Evolutionary conservation across 2,329 filamentous ascomycete genomes (phyloP), one percentile per base, ranked within the genome.

Genomic region (Penicillium thymicola): DNA sequence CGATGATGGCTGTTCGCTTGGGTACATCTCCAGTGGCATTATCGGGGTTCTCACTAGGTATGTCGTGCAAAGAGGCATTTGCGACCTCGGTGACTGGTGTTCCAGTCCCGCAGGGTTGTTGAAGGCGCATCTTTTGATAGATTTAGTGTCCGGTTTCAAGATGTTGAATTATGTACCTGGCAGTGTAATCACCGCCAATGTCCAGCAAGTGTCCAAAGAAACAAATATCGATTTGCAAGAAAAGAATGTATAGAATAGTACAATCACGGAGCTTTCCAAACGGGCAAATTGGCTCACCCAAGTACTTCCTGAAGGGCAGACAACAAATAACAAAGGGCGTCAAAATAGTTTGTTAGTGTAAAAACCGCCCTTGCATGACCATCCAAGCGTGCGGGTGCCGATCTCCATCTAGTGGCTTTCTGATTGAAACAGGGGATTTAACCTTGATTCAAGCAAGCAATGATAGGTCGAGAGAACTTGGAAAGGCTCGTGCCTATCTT

Each of bases 1-100:
- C 66, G 47, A 69, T 60, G 48, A 69, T 66, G 49, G 66, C 66
- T 46, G 60, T 59, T 6, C 53, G 57, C 52, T 62, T 58, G 5
- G 61, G 58, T 9, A 41, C 47, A 50, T 62, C 49, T 5, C 51
- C 44, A 0, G 36, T 38, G 8, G 36, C 27, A 21, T 54, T 49
- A 13, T 52, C 41, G 21, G 45, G 23, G 21, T 34, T 16, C 0
- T 43, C 34, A 21, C 8, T 30, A 23, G 28, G n/a, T 10, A 32
- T 21, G 30, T 61, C 51, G 6, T 54, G 30, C 40, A 49, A 34
- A 25, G 25, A 41, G 13, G n/a, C n/a, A 42, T 45, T 55, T 53
- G 42, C 3, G 10, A 6, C 44, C 25, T 52, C 44, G 16, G n/a
- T 46, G 2, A 60, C 54, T 40, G 60, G 55, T 0, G 50, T 58